phyloP scores from a whole-genome alignment of 305 asterid species.

The Fraxinus velutina region DNA sequence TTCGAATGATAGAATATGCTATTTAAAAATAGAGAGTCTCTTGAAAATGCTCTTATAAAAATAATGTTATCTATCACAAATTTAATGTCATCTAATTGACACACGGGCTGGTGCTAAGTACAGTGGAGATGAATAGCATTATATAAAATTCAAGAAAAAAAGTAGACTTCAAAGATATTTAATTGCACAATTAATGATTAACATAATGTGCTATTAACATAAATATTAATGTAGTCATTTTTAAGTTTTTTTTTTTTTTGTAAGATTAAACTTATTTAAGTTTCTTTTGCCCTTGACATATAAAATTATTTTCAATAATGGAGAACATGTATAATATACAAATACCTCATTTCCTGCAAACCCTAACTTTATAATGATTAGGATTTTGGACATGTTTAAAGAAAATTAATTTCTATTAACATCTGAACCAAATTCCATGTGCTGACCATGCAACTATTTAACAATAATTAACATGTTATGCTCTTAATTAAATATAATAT shows the following conservation, averaged over 20 bases:
- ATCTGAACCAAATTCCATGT: not conserved
- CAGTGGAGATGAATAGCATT: too few species aligned
- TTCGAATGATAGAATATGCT: too few species aligned
- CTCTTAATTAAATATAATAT: not conserved
- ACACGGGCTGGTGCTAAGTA: too few species aligned
- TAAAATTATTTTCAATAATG: not conserved
- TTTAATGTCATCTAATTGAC: too few species aligned
- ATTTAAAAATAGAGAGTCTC: too few species aligned
- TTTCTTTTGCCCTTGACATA: too few species aligned
- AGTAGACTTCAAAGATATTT: too few species aligned
- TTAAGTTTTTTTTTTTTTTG: too few species aligned
- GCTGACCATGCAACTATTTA: not conserved
- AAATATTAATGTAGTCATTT: not conserved
- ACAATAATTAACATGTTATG: not conserved
- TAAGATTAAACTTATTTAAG: too few species aligned
- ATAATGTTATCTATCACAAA: too few species aligned
- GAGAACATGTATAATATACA: not conserved
- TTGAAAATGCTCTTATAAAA: too few species aligned
- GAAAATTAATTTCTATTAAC: not conserved
- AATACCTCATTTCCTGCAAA: not conserved
- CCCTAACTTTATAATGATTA: not conserved
- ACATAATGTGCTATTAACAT: too few species aligned
- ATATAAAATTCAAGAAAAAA: not conserved
- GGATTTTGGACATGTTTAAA: not conserved
- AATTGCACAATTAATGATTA: not conserved